Evolutionary conservation across 83 land plant genomes (phyloP), one percentile per base, ranked within the genome.

Genomic region (Larix sibirica): DNA sequence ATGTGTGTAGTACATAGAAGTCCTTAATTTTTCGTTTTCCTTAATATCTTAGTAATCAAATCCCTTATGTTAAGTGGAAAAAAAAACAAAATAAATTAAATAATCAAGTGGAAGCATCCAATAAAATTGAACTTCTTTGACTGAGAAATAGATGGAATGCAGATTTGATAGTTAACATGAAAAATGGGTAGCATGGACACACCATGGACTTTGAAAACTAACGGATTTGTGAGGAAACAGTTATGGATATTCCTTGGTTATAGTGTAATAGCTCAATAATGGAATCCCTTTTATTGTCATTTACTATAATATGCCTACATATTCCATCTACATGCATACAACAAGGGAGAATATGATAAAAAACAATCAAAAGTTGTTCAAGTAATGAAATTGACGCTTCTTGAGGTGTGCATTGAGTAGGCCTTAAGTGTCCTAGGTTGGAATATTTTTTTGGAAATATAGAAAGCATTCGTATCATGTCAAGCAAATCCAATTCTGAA

Each of bases 271-370:
- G 78, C 36, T 88, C 82, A 16, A 90, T 38, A 13, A 90, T 14
- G 71, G 60, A 77, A 2, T 61, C n/a, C 58, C 40, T 67, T 13
- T 83, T 83, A 7, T 84, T 78, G 23, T 66, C 64, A 38, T 56
- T 68, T 10, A 92, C 88, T 76, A 92, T 38, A 33, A 77, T 62
- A 70, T 76, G 66, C 79, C 93, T 91, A 84, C 87, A 84, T 26
- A 79, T 67, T 9, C 87, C 83, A 83, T 93, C 90, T 69, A 86
- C 91, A 79, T 86, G 84, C 80, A 93, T 89, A 58, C 91, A 90
- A 78, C 83, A 77, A 7, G 28, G 78, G 12, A 93, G 23, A 8
- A 90, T 83, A 36, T 62, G 17, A 73, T 73, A 64, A n/a, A 62
- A 42, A 64, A 36, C 82, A 73, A 73, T 74, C 6, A 87, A 81